A percentile compares a stretch with the other conserved stretches of the same genome.
phyloP scores from a whole-genome alignment of 1,284 basidiomycete species.

The Leccinum griseonigrum region DNA sequence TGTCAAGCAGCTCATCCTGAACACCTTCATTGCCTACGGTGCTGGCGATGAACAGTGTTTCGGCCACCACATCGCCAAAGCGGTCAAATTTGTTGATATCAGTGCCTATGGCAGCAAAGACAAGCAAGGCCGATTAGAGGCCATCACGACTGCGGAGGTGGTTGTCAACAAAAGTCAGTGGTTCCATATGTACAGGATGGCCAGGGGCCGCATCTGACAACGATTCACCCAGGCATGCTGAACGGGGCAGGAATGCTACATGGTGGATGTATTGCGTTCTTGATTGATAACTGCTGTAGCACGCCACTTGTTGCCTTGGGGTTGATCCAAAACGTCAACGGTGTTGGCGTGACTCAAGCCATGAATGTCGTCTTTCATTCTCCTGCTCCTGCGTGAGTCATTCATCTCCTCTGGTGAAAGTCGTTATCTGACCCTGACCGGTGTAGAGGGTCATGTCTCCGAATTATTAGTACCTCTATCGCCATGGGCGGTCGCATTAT shows the following conservation, averaged over 20 bases:
- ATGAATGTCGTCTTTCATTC: slow-evolving; percentile 68
- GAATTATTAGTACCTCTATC: slow-evolving; percentile 59
- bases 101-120: slow-evolving; percentile 44
- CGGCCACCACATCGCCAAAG: slow-evolving; percentile 55
- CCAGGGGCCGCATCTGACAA: slow-evolving; percentile 10
- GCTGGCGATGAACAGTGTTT: slow-evolving; percentile 60
- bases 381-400: slow-evolving; percentile 56
- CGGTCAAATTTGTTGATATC: slow-evolving; percentile 58
- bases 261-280: slow-evolving; percentile 66
- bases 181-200: neutral
- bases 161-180: slow-evolving; percentile 54
- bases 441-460: slow-evolving; percentile 52
- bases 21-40: slow-evolving; percentile 64
- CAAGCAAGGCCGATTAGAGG: slow-evolving; percentile 50
- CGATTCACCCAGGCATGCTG: slow-evolving; percentile 51
- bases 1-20: slow-evolving; percentile 62
- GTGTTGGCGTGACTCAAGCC: slow-evolving; percentile 69
- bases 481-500: slow-evolving; percentile 65
- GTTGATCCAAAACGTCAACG: slow-evolving; percentile 55
- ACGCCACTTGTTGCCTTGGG: slow-evolving; percentile 66
- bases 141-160: slow-evolving; percentile 57
- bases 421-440: neutral
- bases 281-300: slow-evolving; percentile 70
- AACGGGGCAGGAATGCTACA: slow-evolving; percentile 73
- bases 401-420: slow-evolving; percentile 1